Evolutionary conservation across 2,329 filamentous ascomycete species (phyloP).

Genomic region (Colletotrichum scovillei): DNA sequence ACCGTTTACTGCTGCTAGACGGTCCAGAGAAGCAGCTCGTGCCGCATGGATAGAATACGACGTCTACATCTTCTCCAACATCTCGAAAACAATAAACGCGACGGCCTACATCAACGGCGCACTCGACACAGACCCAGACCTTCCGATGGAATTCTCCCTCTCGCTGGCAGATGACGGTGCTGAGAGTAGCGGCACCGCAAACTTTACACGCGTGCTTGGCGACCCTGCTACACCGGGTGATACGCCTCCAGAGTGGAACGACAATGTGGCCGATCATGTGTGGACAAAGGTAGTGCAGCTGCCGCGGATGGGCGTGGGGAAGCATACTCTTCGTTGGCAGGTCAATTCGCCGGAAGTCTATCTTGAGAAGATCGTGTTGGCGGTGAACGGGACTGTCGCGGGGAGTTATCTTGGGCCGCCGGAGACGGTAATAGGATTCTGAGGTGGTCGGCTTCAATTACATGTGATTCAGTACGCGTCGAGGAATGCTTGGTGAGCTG

Average conservation of each 20-base stretch:
- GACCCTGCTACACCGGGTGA: slow-evolving; percentile 54
- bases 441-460: background rate
- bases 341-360: slow-evolving; percentile 45
- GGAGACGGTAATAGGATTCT: slow-evolving; percentile 37
- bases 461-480: background rate
- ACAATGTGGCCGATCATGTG: slow-evolving; percentile 56
- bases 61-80: slow-evolving; percentile 41
- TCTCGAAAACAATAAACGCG: slow-evolving; percentile 34
- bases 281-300: slow-evolving; percentile 53
- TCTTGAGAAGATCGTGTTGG: slow-evolving; percentile 46
- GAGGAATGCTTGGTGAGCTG: background rate
- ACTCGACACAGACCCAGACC: slow-evolving; percentile 59
- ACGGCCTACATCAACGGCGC: slow-evolving; percentile 45
- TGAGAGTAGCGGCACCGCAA: slow-evolving; percentile 43
- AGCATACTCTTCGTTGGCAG: slow-evolving; percentile 42
- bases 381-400: slow-evolving; percentile 36
- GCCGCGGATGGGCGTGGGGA: slow-evolving; percentile 30
- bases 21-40: background rate
- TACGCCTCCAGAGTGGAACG: slow-evolving; percentile 58
- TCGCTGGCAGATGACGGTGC: slow-evolving; percentile 46
- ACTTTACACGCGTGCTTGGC: slow-evolving; percentile 44
- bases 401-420: slow-evolving; percentile 44
- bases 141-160: slow-evolving; percentile 59
- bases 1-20: slow-evolving; percentile 16
- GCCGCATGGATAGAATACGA: slow-evolving; percentile 41